Conservation (phyloP, 306 rosid species). For the Alnus glutinosa region DNA sequence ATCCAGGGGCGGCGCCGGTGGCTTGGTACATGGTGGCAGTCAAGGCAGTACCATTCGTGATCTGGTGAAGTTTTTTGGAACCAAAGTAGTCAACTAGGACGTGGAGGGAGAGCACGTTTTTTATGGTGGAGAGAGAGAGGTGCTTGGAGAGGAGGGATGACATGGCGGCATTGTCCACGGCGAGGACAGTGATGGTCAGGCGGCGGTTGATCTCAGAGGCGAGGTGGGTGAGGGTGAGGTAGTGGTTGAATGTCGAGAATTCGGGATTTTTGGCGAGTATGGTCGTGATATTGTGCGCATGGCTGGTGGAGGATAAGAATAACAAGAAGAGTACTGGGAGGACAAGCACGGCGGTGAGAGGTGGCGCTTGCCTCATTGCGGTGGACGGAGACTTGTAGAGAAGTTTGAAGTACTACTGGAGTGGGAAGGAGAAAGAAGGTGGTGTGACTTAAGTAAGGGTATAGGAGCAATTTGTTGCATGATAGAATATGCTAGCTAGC, state of each 20-base stretch:
- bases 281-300: slow-evolving; percentile 69
- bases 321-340: slow-evolving; percentile 30
- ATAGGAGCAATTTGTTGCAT: background rate
- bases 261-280: slow-evolving; percentile 71
- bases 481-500: slow-evolving; percentile 15
- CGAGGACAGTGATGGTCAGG: slow-evolving; percentile 86
- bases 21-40: slow-evolving; percentile 78
- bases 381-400: background rate
- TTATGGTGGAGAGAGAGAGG: slow-evolving; percentile 56
- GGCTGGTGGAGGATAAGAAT: slow-evolving; percentile 21
- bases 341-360: slow-evolving; percentile 1
- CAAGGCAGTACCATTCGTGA: slow-evolving; percentile 67
- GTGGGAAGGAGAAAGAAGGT: background rate
- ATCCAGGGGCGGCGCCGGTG: slow-evolving; percentile 68
- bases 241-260: slow-evolving; percentile 85
- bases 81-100: slow-evolving; percentile 89
- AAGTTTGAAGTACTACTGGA: background rate
- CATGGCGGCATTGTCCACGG: slow-evolving; percentile 89
- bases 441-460: slow-evolving; percentile 13
- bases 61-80: slow-evolving; percentile 83
- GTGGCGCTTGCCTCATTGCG: slow-evolving; percentile 18
- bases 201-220: slow-evolving; percentile 93
- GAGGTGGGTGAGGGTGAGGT: slow-evolving; percentile 85
- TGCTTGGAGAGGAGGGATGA: slow-evolving; percentile 60
- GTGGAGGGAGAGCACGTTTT: slow-evolving; percentile 85